Evolutionary conservation across 2,329 filamentous ascomycete genomes (phyloP).

Genomic region (Pyrenophora seminiperda): DNA sequence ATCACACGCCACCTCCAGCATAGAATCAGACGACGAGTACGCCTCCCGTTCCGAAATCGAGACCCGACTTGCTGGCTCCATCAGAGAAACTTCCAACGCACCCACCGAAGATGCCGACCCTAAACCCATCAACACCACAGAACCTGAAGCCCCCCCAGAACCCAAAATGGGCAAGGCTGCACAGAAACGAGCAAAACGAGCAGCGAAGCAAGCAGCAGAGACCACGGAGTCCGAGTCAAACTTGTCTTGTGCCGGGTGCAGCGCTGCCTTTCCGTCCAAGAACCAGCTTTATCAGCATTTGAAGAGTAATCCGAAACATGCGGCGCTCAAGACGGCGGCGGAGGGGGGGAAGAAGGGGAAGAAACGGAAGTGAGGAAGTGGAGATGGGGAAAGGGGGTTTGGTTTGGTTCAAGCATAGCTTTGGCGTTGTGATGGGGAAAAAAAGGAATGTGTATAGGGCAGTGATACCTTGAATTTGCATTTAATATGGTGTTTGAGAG

Average conservation of each 20-base stretch:
- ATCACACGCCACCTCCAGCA: neutral
- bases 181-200: constrained; percentile 54
- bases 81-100: constrained; percentile 13
- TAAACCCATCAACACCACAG: constrained; percentile 5
- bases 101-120: constrained; percentile 10
- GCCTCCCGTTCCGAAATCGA: constrained; percentile 46
- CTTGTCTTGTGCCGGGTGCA: constrained; percentile 78
- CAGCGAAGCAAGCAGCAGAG: constrained; percentile 49
- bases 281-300: constrained; percentile 77
- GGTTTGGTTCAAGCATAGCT: too few relatives aligned
- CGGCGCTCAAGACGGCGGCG: constrained; percentile 51
- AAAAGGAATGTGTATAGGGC: too few relatives aligned
- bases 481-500: too few relatives aligned
- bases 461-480: too few relatives aligned
- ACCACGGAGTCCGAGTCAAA: constrained; percentile 44
- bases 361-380: constrained; percentile 17
- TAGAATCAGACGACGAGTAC: constrained; percentile 38
- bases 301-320: constrained; percentile 64
- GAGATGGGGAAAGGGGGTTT: neutral
- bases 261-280: constrained; percentile 75
- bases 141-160: constrained; percentile 7
- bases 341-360: constrained; percentile 30
- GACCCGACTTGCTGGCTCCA: constrained; percentile 35
- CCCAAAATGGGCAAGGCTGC: constrained; percentile 56
- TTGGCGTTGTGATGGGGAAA: too few relatives aligned